Conservation (phyloP, 2,329 filamentous ascomycete genomes). For the Aspergillus cejpii region DNA sequence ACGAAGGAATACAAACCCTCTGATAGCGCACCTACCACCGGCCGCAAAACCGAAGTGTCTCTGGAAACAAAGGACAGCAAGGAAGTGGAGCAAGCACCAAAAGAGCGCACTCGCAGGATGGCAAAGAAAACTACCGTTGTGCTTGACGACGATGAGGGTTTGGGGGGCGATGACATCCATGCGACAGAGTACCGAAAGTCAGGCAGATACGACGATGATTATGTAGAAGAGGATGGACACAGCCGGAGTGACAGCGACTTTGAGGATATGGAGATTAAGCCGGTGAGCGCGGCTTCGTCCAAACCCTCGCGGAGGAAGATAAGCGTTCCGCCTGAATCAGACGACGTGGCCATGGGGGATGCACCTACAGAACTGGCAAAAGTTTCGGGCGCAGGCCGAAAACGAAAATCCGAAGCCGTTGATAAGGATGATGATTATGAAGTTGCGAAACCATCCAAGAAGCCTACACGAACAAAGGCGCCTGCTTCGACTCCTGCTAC, state of each 20-base stretch:
- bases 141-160: conserved; percentile 58
- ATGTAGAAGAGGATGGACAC: conserved; percentile 59
- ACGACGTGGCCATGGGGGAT: conserved; percentile 51
- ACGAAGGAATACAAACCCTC: conserved; percentile 14
- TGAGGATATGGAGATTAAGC: conserved; percentile 57
- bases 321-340: conserved; percentile 27
- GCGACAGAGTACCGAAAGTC: conserved; percentile 62
- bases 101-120: conserved; percentile 10
- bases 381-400: conserved; percentile 36
- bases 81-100: conserved; percentile 39
- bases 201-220: conserved; percentile 58
- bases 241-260: conserved; percentile 50
- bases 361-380: conserved; percentile 43
- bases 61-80: conserved; percentile 40
- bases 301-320: conserved; percentile 35
- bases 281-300: conserved; percentile 50
- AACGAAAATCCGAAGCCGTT: conserved; percentile 53
- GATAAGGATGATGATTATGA: conserved; percentile 51
- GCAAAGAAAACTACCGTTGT: conserved; percentile 32
- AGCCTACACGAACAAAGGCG: conserved; percentile 31
- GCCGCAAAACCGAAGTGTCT: conserved; percentile 6
- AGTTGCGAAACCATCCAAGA: conserved; percentile 56
- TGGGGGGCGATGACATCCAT: conserved; percentile 73
- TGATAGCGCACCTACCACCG: conserved; percentile 5
- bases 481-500: conserved; percentile 25